phyloP scores from a whole-genome alignment of 164 flowering plant species.

The Dillenia turbinata region DNA sequence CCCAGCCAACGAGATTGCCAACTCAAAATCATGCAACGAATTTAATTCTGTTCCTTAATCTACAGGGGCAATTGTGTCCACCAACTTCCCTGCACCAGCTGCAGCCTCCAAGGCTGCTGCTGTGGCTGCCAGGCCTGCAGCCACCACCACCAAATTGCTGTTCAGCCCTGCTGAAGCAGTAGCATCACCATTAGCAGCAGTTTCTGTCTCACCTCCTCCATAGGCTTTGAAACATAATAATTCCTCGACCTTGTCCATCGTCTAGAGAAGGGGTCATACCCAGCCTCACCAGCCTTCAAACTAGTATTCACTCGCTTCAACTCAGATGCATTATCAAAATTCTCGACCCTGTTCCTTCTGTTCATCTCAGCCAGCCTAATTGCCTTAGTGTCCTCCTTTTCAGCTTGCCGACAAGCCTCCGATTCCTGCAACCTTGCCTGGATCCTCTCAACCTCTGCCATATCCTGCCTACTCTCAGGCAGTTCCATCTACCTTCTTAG shows the following conservation, averaged over 20 bases:
- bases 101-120: conserved; percentile 87
- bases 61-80: conserved; percentile 93
- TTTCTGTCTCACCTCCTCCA: conserved; percentile 29
- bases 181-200: conserved; percentile 21
- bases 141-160: conserved; percentile 12
- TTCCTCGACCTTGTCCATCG: conserved; percentile 92
- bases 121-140: conserved; percentile 56
- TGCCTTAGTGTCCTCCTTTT: conserved; percentile 65
- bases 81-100: conserved; percentile 90
- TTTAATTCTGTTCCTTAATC: conserved; percentile 79
- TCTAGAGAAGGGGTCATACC: conserved; percentile 95
- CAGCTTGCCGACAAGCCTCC: conserved; percentile 51
- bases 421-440: conserved; percentile 62
- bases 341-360: conserved; percentile 76
- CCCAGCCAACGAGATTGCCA: conserved; percentile 67
- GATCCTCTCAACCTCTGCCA: conserved; percentile 65
- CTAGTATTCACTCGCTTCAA: conserved; percentile 53
- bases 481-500: conserved; percentile 69
- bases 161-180: conserved; percentile 10
- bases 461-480: conserved; percentile 67
- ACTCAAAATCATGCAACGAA: conserved; percentile 68
- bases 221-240: conserved; percentile 55
- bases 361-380: conserved; percentile 86
- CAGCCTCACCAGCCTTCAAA: conserved; percentile 89
- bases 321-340: conserved; percentile 87